Conservation (phyloP, 2,329 filamentous ascomycete species). For the Phialophora expanda region DNA sequence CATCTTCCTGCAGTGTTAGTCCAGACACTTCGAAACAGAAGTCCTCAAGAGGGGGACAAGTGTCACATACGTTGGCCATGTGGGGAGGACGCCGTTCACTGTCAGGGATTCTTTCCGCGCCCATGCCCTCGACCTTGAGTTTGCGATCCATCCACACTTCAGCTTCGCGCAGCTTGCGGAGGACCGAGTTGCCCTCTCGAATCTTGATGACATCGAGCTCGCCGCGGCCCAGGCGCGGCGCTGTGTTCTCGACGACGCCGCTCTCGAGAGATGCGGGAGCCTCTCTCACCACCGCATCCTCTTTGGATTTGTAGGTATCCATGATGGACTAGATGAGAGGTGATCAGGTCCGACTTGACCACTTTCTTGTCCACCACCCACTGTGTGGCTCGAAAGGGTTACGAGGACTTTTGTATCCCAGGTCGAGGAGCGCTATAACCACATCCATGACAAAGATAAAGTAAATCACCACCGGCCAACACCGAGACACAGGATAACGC, state of each 20-base stretch:
- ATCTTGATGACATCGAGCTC: conserved; percentile 20
- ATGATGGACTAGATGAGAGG: background rate
- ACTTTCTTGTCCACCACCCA: too few relatives aligned
- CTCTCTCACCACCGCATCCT: background rate
- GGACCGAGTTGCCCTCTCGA: conserved; percentile 10
- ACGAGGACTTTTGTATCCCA: too few relatives aligned
- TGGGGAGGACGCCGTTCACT: conserved; percentile 16
- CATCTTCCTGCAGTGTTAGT: conserved; percentile 17
- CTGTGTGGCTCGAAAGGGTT: too few relatives aligned
- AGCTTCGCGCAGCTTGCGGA: conserved; percentile 10
- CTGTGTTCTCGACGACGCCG: conserved; percentile 4
- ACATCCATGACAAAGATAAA: too few relatives aligned
- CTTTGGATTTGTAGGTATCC: conserved; percentile 7
- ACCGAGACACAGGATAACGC: too few relatives aligned
- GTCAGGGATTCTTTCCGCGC: conserved; percentile 22
- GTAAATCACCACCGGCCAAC: too few relatives aligned
- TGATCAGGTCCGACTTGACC: too few relatives aligned
- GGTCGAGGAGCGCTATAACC: too few relatives aligned
- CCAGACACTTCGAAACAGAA: background rate
- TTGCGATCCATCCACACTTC: conserved; percentile 23
- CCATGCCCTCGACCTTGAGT: conserved; percentile 20
- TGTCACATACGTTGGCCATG: conserved; percentile 14
- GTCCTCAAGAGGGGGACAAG: background rate
- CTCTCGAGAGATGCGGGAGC: conserved; percentile 13
- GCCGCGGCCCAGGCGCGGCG: conserved; percentile 12